These are phyloP conservation scores for Hsuehochloa calcarea DNA, from an alignment of 176 grass and related monocot genomes.

Conservation along the genomic window DNA sequence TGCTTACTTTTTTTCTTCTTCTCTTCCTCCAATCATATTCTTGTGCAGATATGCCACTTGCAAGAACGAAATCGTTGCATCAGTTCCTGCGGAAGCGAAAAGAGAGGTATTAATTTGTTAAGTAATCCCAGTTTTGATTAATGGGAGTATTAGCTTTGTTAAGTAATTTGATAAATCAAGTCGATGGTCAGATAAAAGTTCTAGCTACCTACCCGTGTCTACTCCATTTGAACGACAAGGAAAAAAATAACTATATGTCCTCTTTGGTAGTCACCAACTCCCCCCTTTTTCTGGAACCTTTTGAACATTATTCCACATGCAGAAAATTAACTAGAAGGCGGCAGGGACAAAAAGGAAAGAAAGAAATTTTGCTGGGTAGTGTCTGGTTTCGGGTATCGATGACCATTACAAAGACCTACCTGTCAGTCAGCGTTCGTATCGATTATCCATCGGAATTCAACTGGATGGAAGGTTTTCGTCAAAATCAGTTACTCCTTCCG, in stretches of 20 bases:
- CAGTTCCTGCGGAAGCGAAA: constrained; percentile 66
- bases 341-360: not conserved
- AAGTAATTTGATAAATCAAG: not conserved
- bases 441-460: not conserved
- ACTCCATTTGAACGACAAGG: not conserved
- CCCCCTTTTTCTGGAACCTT: not conserved
- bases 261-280: not conserved
- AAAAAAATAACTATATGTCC: no score
- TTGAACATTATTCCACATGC: not conserved
- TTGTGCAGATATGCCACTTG: constrained; percentile 53
- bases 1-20: not conserved
- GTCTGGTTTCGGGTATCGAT: not conserved
- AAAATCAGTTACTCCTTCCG: no score
- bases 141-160: not conserved
- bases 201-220: not conserved
- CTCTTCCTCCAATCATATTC: not conserved
- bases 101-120: constrained; percentile 46
- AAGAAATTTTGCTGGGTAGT: not conserved
- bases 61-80: constrained; percentile 73
- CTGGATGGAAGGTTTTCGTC: not conserved
- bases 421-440: no score
- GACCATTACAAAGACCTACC: no score
- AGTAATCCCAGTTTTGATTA: not conserved
- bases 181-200: not conserved
- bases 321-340: not conserved